Evolutionary conservation across 2,329 filamentous ascomycete species (phyloP), one percentile per base, ranked within the genome.

Genomic region (Fusarium nematophilum): DNA sequence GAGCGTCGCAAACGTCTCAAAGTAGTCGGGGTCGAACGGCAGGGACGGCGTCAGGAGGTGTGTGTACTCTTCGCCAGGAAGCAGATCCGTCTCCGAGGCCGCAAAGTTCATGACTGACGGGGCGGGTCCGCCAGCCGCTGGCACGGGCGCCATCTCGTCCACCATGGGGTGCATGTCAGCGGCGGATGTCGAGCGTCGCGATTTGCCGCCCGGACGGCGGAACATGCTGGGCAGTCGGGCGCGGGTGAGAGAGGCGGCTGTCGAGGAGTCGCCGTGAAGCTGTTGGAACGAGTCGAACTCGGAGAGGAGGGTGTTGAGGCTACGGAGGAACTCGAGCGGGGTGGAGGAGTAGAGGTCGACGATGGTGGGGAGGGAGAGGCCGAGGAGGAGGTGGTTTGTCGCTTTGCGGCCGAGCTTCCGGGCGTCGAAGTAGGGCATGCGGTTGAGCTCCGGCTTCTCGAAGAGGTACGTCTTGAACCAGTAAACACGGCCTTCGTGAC

Each of bases 381-480:
- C 95, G 3, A 99, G 89, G 26, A 98, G 85, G 53, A 99, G 87
- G 75, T 94, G 96, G 75, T 97, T 97, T 45, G 93, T 96, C 29
- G 95, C 94, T 67, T 95, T 91, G 54, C 93, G 90, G 59, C 92
- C 89, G 42, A 97, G 86, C 72, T 94, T 95, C 62, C 90, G 88
- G 4, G 87, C 80, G 55, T 96, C 91, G 72, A 96, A 94, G 72
- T 92, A 96, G 38, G 94, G 89, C 80, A 97, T 89, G 70, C 89
- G 88, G 45, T 85, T 80, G 27, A 98, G 83, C 74, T 97, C 92
- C 25, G 86, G 76, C 69, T 92, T 90, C 64, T 93, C 91, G 76
- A 97, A 97, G 71, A 96, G 90, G 57, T 97, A 86, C 0, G 95
- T 97, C 78, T 97, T 97, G 82, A 98, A 97, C 93, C 95, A 98